A percentile compares a stretch with the other conserved stretches of the same genome.
Conservation (phyloP, 2,329 filamentous ascomycete species). For the Claviceps maximensis region DNA sequence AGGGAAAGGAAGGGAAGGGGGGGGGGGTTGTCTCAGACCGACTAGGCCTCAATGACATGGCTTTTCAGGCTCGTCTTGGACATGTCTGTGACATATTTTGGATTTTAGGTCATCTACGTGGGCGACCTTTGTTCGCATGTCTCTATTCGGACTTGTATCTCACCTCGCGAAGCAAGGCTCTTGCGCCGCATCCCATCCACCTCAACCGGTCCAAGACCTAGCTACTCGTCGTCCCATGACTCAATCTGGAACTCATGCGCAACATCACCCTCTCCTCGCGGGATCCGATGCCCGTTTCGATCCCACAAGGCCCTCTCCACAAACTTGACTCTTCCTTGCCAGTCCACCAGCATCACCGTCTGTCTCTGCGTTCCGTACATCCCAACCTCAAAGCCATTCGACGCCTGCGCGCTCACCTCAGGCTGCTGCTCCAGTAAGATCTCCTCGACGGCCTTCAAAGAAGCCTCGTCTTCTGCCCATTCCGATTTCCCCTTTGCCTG, state of each 20-base stretch:
- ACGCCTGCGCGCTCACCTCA: slow-evolving; percentile 16
- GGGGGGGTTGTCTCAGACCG: too few species aligned
- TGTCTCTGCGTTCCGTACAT: slow-evolving; percentile 54
- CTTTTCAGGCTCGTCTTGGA: too few species aligned
- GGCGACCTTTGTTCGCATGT: too few species aligned
- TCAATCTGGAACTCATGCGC: slow-evolving; percentile 44
- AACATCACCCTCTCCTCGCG: slow-evolving; percentile 40
- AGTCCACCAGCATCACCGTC: slow-evolving; percentile 48
- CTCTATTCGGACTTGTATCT: too few species aligned
- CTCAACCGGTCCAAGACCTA: not conserved
- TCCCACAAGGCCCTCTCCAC: slow-evolving; percentile 49
- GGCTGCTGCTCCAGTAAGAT: slow-evolving; percentile 24
- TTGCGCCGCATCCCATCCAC: too few species aligned
- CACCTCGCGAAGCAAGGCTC: too few species aligned
- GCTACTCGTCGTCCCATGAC: slow-evolving; percentile 28
- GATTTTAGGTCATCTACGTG: too few species aligned
- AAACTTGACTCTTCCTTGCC: slow-evolving; percentile 47
- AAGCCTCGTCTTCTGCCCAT: slow-evolving; percentile 22
- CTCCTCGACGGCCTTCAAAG: slow-evolving; percentile 23
- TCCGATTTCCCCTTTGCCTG: slow-evolving; percentile 23
- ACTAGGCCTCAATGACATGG: too few species aligned
- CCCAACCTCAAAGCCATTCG: slow-evolving; percentile 38
- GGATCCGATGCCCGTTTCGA: slow-evolving; percentile 38
- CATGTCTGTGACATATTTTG: too few species aligned
- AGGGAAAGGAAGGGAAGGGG: too few species aligned